These are phyloP conservation scores for Sporothrix mexicana DNA, from an alignment of 2,329 filamentous ascomycete species.

Conservation along the genomic window DNA sequence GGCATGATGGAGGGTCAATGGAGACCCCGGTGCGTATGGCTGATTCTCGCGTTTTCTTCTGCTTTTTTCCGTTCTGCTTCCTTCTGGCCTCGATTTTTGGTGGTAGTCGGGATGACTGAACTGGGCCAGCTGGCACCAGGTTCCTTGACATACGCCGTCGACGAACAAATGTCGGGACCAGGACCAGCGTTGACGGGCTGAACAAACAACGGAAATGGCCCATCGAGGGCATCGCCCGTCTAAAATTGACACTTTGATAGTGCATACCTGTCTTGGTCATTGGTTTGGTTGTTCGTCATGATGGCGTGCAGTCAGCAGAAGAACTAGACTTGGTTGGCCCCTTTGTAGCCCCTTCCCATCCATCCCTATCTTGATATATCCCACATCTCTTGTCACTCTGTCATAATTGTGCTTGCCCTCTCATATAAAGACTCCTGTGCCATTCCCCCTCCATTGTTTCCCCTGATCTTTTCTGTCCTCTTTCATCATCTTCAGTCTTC, in stretches of 20 bases:
- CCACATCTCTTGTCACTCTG: not conserved
- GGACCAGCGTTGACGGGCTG: constrained; percentile 19
- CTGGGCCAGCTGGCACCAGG: too few relatives aligned
- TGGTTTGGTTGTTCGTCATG: constrained; percentile 17
- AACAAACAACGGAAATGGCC: constrained; percentile 7
- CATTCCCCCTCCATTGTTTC: not conserved
- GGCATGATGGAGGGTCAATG: constrained; percentile 27
- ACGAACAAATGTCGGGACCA: constrained; percentile 28
- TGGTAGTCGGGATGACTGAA: not conserved
- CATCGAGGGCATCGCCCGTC: not conserved
- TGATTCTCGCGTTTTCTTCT: not conserved
- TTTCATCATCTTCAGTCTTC: constrained; percentile 29
- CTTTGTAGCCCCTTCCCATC: not conserved
- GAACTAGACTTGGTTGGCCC: not conserved
- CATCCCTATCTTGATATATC: not conserved
- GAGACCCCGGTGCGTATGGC: constrained; percentile 6
- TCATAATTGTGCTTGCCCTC: not conserved
- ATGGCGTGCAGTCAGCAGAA: constrained; percentile 21
- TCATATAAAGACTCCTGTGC: constrained; percentile 24
- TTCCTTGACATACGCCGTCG: not conserved
- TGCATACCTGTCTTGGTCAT: not conserved
- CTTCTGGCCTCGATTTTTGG: not conserved
- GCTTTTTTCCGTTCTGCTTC: not conserved
- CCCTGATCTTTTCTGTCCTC: constrained; percentile 2
- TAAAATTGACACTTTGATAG: too few relatives aligned